A percentile compares a stretch with the other conserved stretches of the same genome.
Conservation (phyloP, 768 basidiomycete species). For the Rhodocollybia butyracea region DNA sequence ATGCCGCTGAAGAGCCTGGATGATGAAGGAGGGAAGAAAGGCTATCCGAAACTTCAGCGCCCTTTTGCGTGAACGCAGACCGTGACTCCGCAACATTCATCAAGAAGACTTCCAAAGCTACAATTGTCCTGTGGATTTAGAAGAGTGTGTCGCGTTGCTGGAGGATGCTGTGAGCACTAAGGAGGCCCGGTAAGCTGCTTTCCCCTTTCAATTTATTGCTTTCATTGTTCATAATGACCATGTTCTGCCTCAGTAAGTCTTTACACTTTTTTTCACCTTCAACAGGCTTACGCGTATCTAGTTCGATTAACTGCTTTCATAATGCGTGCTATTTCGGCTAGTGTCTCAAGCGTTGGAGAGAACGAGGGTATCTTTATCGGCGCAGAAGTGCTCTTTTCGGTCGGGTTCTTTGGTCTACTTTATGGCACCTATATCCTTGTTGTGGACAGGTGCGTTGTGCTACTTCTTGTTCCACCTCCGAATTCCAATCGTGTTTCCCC, state of each 20-base stretch:
- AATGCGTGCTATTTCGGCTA: conserved; percentile 34
- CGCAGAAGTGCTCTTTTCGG: conserved; percentile 34
- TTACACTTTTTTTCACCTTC: neutral
- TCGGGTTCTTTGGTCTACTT: conserved; percentile 41
- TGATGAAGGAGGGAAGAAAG: no score
- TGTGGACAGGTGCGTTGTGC: conserved; percentile 32
- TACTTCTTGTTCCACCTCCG: neutral
- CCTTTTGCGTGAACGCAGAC: no score
- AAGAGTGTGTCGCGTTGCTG: no score
- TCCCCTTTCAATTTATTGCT: no score
- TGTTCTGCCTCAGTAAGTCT: conserved; percentile 24
- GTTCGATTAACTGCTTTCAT: conserved; percentile 39
- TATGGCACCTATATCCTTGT: conserved; percentile 39
- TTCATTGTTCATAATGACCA: conserved; percentile 18
- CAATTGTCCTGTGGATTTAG: no score
- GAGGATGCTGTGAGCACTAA: no score
- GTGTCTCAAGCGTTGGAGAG: conserved; percentile 25
- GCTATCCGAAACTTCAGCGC: no score
- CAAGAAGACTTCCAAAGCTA: no score
- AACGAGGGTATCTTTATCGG: conserved; percentile 30
- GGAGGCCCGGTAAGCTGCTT: no score
- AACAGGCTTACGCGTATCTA: conserved; percentile 11
- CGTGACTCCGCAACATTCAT: no score
- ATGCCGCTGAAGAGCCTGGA: no score
- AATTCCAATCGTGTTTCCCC: conserved; percentile 13